A percentile compares a stretch with the other conserved stretches of the same genome.
Conservation (phyloP, 768 basidiomycete species). For the Rhodotorula taiwanensis region DNA sequence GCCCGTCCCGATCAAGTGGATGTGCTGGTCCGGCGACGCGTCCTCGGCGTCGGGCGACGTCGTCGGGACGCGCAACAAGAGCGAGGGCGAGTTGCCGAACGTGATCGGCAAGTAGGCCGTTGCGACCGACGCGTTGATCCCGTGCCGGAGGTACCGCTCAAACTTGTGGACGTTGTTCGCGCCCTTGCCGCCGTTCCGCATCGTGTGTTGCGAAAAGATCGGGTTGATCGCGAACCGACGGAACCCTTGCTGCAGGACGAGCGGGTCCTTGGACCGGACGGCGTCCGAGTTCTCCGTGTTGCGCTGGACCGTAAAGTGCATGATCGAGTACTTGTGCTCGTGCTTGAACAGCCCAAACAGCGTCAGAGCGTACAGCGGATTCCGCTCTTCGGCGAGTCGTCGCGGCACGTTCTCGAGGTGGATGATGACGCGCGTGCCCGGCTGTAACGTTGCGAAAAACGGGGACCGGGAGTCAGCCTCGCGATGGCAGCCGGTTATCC, state of each 20-base stretch:
- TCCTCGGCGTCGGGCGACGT: constrained; percentile 9
- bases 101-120: constrained; percentile 81
- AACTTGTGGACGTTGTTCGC: constrained; percentile 97
- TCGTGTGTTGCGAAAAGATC: constrained; percentile 81
- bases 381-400: constrained; percentile 50
- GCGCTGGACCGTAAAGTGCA: constrained; percentile 85
- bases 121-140: constrained; percentile 60
- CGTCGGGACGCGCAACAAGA: constrained; percentile 33
- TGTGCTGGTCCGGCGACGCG: constrained; percentile 20
- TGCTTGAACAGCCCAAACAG: constrained; percentile 82
- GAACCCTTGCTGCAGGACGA: constrained; percentile 82
- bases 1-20: constrained; percentile 76
- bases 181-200: constrained; percentile 76
- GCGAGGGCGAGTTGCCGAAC: constrained; percentile 56
- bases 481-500: too few relatives aligned
- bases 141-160: constrained; percentile 79
- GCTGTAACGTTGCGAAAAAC: constrained; percentile 48
- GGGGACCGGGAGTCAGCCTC: too few relatives aligned
- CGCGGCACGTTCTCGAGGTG: constrained; percentile 68
- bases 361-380: constrained; percentile 51
- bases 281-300: constrained; percentile 89
- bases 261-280: constrained; percentile 88
- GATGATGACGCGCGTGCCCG: constrained; percentile 72
- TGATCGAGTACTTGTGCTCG: constrained; percentile 88
- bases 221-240: constrained; percentile 78